phyloP scores from a whole-genome alignment of 306 rosid genomes.

The Purshia tridentata region DNA sequence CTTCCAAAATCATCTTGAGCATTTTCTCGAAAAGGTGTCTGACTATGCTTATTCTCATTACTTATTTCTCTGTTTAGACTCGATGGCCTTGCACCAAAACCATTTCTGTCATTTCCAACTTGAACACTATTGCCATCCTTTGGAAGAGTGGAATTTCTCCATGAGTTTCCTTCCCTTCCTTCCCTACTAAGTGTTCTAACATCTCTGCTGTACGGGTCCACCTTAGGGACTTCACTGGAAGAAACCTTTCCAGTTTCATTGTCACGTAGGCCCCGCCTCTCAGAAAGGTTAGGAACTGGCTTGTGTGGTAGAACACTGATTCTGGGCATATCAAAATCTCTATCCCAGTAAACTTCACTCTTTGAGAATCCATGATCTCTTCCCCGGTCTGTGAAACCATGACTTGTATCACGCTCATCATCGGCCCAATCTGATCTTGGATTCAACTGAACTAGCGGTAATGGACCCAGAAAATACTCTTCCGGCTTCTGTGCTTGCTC shows the following conservation, averaged over 20 bases:
- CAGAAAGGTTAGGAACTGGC: constrained; percentile 43
- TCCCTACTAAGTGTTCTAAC: constrained; percentile 53
- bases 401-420: constrained; percentile 94
- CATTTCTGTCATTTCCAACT: constrained; percentile 52
- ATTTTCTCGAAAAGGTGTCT: constrained; percentile 46
- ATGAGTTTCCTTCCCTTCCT: constrained; percentile 63
- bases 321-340: constrained; percentile 82
- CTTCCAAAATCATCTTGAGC: constrained; percentile 51
- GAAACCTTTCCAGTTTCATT: constrained; percentile 69
- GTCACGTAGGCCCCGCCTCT: constrained; percentile 68
- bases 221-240: constrained; percentile 64
- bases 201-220: constrained; percentile 50
- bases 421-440: constrained; percentile 97
- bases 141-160: constrained; percentile 51
- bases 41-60: constrained; percentile 51
- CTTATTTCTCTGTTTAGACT: constrained; percentile 44
- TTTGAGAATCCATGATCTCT: constrained; percentile 66
- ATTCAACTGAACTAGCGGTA: constrained; percentile 68
- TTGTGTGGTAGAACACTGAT: constrained; percentile 61
- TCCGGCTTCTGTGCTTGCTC: constrained; percentile 52
- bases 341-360: constrained; percentile 70
- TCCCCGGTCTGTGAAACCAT: constrained; percentile 54
- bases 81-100: constrained; percentile 42
- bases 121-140: constrained; percentile 51
- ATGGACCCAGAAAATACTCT: constrained; percentile 70